These are phyloP conservation scores for Coleophoma eucalyptorum DNA, from an alignment of 2,329 filamentous ascomycete species.

Conservation along the genomic window DNA sequence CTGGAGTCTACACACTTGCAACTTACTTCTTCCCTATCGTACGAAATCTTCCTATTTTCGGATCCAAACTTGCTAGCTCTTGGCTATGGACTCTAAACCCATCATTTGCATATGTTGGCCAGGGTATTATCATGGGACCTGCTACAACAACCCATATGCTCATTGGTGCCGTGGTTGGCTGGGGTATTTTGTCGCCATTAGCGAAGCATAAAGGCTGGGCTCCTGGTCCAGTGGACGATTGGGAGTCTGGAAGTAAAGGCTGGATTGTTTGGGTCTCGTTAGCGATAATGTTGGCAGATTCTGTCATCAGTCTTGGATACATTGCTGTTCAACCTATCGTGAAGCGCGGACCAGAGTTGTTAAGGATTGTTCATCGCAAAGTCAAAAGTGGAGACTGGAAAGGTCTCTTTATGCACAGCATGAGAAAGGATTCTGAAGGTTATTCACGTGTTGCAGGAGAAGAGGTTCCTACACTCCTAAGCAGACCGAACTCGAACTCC, in stretches of 20 bases:
- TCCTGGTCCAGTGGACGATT: constrained; percentile 79
- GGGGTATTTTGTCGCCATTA: constrained; percentile 85
- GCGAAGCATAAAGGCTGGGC: constrained; percentile 88
- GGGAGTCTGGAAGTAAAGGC: constrained; percentile 90
- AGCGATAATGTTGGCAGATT: constrained; percentile 95
- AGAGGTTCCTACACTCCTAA: constrained; percentile 11
- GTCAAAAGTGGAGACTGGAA: constrained; percentile 23
- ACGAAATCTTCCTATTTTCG: constrained; percentile 84
- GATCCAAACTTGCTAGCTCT: constrained; percentile 63
- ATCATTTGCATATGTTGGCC: constrained; percentile 93
- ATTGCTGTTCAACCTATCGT: constrained; percentile 64
- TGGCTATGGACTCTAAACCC: constrained; percentile 98
- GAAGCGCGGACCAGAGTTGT: constrained; percentile 35
- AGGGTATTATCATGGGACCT: constrained; percentile 98
- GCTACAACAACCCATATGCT: constrained; percentile 96
- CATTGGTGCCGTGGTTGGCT: constrained; percentile 81
- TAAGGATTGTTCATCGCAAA: constrained; percentile 23
- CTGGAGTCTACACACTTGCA: constrained; percentile 67
- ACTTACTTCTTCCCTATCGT: constrained; percentile 89
- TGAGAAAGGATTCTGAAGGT: constrained; percentile 13
- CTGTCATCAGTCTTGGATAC: constrained; percentile 82
- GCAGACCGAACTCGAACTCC: constrained; percentile 3
- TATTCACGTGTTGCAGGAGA: constrained; percentile 22
- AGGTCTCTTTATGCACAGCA: constrained; percentile 16
- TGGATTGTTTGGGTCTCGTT: constrained; percentile 98